Evolutionary conservation across 176 grass and related monocot species (phyloP), one percentile per base, ranked within the genome.

Genomic region (Carex littledalei): DNA sequence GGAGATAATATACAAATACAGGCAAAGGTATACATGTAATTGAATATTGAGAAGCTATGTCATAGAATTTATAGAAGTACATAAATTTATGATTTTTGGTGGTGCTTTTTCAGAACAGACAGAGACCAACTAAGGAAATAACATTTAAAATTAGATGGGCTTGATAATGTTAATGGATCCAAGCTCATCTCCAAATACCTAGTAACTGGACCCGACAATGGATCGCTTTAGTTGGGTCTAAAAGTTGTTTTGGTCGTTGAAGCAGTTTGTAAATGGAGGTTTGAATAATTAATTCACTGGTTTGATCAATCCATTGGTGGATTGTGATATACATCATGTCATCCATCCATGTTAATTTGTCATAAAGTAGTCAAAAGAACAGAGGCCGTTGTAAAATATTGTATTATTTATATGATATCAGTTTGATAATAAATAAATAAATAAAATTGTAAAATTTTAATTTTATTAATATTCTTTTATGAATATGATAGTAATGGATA

Each of bases 171-270:
- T 10, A 34, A 73, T 50, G 69, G 37, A 73, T 73, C 69, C 69
- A 73, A 73, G 39, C 43, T 22, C 69, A 47, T 24, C 18, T 73
- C 41, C 69, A 71, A 71, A 20, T 45, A 45, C 5, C 37, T 67
- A 45, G 15, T 20, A 47, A 71, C 43, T 45, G 34, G 68, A 71
- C 68, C 37, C 47, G 18, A 75, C 72, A 54, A 20, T 3, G 6
- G 12, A 34, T 67, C 0, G 64, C 64, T 67, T 67, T 52, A 24
- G 43, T 50, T 50, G 41, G 17, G 70, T 50, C 9, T 55, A 47
- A 49, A 74, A 55, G 72, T 22, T 77, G 72, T 0, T 53, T 55
- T 53, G 72, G 72, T 77, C 72, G 72, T 77, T 77, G 21, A 14
- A 77, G 10, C 47, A 77, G 72, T 77, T 77, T 24, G 16, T 47